Evolutionary conservation across 1,139 yeast genomes (phyloP), one percentile per base, ranked within the genome.

Genomic region (Saccharomycopsis hybrid): DNA sequence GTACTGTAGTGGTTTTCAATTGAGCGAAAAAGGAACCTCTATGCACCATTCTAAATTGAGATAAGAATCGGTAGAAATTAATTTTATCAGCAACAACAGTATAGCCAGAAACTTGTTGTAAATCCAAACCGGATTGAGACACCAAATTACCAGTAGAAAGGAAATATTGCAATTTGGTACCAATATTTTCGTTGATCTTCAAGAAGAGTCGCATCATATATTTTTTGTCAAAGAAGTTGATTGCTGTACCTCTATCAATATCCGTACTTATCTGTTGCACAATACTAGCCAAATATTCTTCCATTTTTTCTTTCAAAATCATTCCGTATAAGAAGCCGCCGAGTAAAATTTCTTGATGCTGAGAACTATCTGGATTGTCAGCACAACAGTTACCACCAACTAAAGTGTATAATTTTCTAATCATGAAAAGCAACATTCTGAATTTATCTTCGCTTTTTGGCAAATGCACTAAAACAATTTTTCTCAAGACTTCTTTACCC

Each of bases 1-100:
- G 82, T 48, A 92, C 99, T 0, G 98, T 85, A 30, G 98, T 94
- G 39, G 98, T 92, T 66, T 94, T 92, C 69, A 92, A 78, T 69
- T 92, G 96, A 43, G 99, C 97, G 66, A 92, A 92, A 82, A 92
- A 92, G 58, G 97, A 88, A 68, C 99, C 99, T 80, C 99, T 85
- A 70, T 92, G 99, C 47, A 92, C 98, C 98, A 92, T 92, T 71
- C 99, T 76, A 77, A 92, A 92, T 74, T 92, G 99, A 25, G 97
- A 81, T 57, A 92, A 83, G 71, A 92, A 92, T 66, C 99, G 85
- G 68, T 94, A 86, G 75, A 89, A 92, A 68, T 92, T 92, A 67
- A 92, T 92, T 68, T 94, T 92, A 70, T 92, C 99, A 2, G 98
- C 98, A 55, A 94, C 97, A 59, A 92, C 98, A 1, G 98, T 92